Percentiles rank a stretch among this genome's conserved stretches.
phyloP scores from a whole-genome alignment of 257 asterid genomes.

The Solanum infundibuliforme region DNA sequence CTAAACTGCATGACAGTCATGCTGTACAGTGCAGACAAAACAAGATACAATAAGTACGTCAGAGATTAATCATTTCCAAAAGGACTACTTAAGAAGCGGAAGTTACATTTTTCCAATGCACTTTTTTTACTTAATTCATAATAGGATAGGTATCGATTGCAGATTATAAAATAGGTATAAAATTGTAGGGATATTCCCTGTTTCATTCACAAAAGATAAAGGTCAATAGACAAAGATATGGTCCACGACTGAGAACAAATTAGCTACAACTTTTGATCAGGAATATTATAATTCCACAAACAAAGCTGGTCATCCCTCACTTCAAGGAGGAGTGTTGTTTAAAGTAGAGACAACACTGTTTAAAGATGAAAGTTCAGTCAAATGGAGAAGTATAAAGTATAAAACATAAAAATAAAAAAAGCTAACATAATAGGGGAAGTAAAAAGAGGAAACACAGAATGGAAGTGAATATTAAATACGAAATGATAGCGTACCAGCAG shows the following conservation, averaged over 20 bases:
- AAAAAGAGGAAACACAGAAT: background rate
- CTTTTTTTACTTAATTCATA: background rate
- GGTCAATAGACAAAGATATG: background rate
- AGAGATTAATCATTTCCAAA: background rate
- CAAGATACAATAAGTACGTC: background rate
- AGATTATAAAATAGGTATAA: background rate
- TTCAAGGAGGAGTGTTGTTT: background rate
- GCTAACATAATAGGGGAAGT: background rate
- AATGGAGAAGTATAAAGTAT: background rate
- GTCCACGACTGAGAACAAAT: background rate
- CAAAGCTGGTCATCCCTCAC: background rate
- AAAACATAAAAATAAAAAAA: background rate
- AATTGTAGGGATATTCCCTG: background rate
- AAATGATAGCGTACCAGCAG: conserved; percentile 54
- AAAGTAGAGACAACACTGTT: background rate
- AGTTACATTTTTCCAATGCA: background rate
- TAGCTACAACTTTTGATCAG: background rate
- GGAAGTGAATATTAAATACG: background rate
- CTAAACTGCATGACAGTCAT: background rate
- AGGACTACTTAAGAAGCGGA: background rate
- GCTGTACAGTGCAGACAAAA: background rate
- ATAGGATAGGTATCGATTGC: background rate
- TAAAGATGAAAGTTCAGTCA: background rate
- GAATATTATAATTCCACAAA: background rate
- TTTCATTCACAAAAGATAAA: background rate